Evolutionary conservation across 371 early-diverging fungal genomes (phyloP).

Genomic region (Capillidium heterosporum): DNA sequence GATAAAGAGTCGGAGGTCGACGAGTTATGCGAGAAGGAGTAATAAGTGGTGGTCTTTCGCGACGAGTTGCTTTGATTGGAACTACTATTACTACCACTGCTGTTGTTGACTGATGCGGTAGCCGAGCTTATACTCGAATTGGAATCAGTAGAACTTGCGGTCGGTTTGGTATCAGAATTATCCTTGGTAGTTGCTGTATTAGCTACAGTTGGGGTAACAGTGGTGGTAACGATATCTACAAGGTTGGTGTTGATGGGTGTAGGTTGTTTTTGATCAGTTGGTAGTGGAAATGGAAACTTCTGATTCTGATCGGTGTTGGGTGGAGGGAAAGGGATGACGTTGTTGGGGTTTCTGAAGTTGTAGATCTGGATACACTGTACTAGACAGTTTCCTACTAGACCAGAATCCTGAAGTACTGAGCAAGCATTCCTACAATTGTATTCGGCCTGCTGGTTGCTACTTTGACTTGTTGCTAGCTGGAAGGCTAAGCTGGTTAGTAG

Average conservation of each 20-base stretch:
- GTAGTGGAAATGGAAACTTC: neutral
- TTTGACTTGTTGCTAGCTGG: too few species aligned
- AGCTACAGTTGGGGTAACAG: neutral
- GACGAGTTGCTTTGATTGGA: neutral
- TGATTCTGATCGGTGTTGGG: neutral
- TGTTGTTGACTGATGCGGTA: neutral
- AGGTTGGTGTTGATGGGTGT: neutral
- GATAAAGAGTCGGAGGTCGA: neutral
- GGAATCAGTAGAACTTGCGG: neutral
- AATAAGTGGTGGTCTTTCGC: neutral
- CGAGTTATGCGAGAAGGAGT: neutral
- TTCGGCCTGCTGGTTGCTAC: neutral
- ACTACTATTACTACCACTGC: neutral
- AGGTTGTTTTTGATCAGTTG: neutral
- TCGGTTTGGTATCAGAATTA: neutral
- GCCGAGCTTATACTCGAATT: neutral
- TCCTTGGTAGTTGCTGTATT: neutral
- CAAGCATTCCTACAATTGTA: neutral
- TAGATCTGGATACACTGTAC: neutral
- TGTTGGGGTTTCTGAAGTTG: neutral
- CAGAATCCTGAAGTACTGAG: neutral
- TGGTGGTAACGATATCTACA: neutral
- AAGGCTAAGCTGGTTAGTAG: too few species aligned
- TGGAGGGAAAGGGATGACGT: neutral
- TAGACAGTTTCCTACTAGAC: neutral